Evolutionary conservation across 1,284 basidiomycete genomes (phyloP).

Genomic region (Somion occarium): DNA sequence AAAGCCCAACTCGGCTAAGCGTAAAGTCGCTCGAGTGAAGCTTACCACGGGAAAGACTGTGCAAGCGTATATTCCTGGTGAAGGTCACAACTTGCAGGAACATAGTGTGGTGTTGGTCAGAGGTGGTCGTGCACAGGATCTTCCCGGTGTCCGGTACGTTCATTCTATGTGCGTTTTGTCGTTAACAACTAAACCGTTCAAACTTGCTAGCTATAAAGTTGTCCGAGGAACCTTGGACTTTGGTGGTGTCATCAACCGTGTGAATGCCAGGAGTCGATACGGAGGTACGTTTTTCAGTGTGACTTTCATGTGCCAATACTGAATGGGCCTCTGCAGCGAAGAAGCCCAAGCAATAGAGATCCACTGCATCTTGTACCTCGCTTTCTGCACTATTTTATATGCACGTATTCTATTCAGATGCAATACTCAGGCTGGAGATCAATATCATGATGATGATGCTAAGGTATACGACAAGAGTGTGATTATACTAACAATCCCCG

Average conservation of each 20-base stretch:
- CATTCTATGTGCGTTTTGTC: background rate
- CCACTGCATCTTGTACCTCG: background rate
- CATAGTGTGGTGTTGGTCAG: slow-evolving; percentile 93
- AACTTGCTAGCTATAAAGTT: slow-evolving; percentile 82
- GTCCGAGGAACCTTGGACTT: slow-evolving; percentile 93
- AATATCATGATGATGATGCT: background rate
- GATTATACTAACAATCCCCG: background rate
- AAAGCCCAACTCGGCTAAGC: slow-evolving; percentile 98
- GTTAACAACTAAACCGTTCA: slow-evolving; percentile 1
- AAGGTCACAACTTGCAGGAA: slow-evolving; percentile 98
- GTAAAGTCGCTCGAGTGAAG: slow-evolving; percentile 95
- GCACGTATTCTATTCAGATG: background rate
- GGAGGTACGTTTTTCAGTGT: slow-evolving; percentile 59
- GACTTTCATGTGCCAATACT: background rate
- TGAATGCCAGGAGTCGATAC: slow-evolving; percentile 86
- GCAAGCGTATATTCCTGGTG: slow-evolving; percentile 95
- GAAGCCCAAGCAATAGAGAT: slow-evolving; percentile 73
- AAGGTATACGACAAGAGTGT: background rate
- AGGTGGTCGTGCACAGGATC: slow-evolving; percentile 95
- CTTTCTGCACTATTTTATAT: background rate
- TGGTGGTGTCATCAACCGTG: slow-evolving; percentile 84
- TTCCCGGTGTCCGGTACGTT: slow-evolving; percentile 90
- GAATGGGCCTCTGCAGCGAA: slow-evolving; percentile 50
- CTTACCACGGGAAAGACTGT: slow-evolving; percentile 86
- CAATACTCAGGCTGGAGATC: background rate